Base-by-base conservation (phyloP, 345 rosid species). In the Murraya paniculata region DNA sequence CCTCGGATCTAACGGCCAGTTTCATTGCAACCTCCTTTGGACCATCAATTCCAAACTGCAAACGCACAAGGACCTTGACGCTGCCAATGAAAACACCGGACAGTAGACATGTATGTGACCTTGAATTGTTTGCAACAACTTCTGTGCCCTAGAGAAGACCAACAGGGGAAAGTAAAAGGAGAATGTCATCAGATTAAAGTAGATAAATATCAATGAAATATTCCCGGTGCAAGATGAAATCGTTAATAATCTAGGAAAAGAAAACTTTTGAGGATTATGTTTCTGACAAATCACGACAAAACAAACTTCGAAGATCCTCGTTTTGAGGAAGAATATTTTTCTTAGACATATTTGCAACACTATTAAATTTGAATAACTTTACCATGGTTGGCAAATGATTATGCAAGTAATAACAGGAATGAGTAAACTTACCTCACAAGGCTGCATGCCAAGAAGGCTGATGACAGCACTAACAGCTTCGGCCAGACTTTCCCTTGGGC, bases 391-490 rank as follows among this genome's bases (percentile, higher is more conserved):
- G 36, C 10, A 58, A 16, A 81, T 25, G 18, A 78, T 41, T 31
- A 8, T 10, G 9, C 13, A 56, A 27, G 59, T 38, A 57, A 65
- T 45, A 55, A 41, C 64, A 55, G 38, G 55, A 19, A 61, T 67
- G 4, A 25, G 35, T n/a, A 58, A 53, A 83, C 88, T 83, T 62
- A 92, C 99, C 97, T 96, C 99, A 70, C 98, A 96, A 27, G 98
- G 92, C 87, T 96, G 99, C 99, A 96, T 88, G 86, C 99, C 99
- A 36, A 96, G 98, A 89, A 96, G 99, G 83, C 82, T 84, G 68
- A 91, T 88, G 87, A 94, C 99, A 74, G 97, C 92, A 77, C 75
- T 89, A 45, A 96, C 89, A 77, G 99, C 95, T 81, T 94, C 99
- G 18, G 86, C 83, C 84, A 96, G 84, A 78, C 91, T 92, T 60